These are phyloP conservation scores for Suillus lakei DNA, from an alignment of 768 basidiomycete species.

Conservation along the genomic window DNA sequence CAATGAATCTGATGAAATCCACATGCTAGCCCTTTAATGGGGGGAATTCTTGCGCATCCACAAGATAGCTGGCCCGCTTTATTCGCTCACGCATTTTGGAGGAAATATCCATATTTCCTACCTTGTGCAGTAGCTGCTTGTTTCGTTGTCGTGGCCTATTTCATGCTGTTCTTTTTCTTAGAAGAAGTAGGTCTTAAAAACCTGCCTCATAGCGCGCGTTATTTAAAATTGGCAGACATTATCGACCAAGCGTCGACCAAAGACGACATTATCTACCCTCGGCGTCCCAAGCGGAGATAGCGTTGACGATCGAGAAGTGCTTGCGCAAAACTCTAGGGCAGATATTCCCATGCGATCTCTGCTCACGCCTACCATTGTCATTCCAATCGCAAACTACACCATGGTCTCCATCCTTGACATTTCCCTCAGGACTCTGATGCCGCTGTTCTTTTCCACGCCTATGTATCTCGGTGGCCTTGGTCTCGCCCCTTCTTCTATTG, in stretches of 20 bases:
- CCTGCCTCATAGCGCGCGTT: no score
- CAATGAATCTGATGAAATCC: no score
- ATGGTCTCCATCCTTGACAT: slow-evolving; percentile 43
- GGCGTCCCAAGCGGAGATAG: slow-evolving; percentile 15
- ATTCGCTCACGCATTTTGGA: slow-evolving; percentile 54
- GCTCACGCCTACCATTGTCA: slow-evolving; percentile 35
- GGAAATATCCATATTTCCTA: slow-evolving; percentile 62
- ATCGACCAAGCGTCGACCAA: not conserved
- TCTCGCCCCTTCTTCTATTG: slow-evolving; percentile 42
- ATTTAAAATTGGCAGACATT: slow-evolving; percentile 1
- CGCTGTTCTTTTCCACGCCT: slow-evolving; percentile 46
- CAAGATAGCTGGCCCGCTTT: slow-evolving; percentile 53
- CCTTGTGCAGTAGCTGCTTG: slow-evolving; percentile 65
- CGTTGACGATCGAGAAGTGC: slow-evolving; percentile 16
- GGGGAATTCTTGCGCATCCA: slow-evolving; percentile 58
- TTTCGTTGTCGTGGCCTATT: slow-evolving; percentile 51
- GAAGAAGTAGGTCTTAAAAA: slow-evolving; percentile 50
- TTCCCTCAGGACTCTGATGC: slow-evolving; percentile 40
- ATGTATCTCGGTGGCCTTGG: slow-evolving; percentile 43
- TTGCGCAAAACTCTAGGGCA: slow-evolving; percentile 20
- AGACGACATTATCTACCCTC: not conserved
- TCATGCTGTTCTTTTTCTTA: slow-evolving; percentile 51
- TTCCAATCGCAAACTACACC: slow-evolving; percentile 40
- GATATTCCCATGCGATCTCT: slow-evolving; percentile 49
- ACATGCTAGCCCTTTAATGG: slow-evolving; percentile 51